Base-by-base conservation (phyloP, 2,329 filamentous ascomycete species). In the Aspergillus clavatus region DNA sequence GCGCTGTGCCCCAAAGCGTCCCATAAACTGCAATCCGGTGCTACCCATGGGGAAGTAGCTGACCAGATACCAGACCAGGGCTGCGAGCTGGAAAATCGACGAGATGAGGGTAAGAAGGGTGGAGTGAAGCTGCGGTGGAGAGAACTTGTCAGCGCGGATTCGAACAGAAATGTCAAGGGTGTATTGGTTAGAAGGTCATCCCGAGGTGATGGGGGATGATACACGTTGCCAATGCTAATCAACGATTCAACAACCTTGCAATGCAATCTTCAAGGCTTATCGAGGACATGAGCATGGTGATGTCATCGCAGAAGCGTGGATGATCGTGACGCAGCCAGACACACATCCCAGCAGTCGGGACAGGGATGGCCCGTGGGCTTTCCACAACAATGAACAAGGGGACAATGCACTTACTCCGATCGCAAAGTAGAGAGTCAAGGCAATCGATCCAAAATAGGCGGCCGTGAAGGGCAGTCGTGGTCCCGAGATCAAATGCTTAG, bases 11-110 rank as follows among this genome's bases (percentile, higher is more conserved):
- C 91, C 93, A 63, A 95, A 93, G 3, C 82, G 83, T 35, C 89
- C 88, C 46, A 89, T 89, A 55, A 95, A 81, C 48, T 91, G 84
- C 54, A 98, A 72, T 33, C 93, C 89, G 44, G 84, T 87, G 46
- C 87, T 87, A 31, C 93, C 93, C 90, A 97, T 95, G 21, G 93
- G 93, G 61, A 97, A 97, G 69, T 98, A 98, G 71, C 88, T 95
- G 68, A 97, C 83, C 38, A 96, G 77, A 71, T 97, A 97, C 91
- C 91, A 97, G 38, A 88, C 54, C 53, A 97, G 75, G 52, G 86
- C 87, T 42, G 84, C 83, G 43, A 97, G 76, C 67, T 98, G 93
- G 56, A 90, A 73, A 48, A 96, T 77, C 50, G 88, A 83, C 18
- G 89, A 86, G 52, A 96, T 73, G 43, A 97, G 75, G 12, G 93